phyloP scores from a whole-genome alignment of 2,329 filamentous ascomycete genomes.

The Exserohilum turcica region DNA sequence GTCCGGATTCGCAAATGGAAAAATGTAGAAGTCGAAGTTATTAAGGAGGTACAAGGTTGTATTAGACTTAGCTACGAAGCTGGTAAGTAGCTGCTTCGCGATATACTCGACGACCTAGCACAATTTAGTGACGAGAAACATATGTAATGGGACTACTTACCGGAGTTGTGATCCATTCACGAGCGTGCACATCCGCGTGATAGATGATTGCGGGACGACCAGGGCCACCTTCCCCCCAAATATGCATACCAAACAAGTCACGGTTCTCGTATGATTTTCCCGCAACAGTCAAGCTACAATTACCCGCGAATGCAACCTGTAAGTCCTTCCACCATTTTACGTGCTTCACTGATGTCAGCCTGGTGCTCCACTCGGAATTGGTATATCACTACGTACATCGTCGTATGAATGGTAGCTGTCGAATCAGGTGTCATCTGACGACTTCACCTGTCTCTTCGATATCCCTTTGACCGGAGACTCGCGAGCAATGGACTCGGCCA shows the following conservation, averaged over 20 bases:
- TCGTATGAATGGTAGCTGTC: conserved; percentile 42
- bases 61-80: conserved; percentile 34
- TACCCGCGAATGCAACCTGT: conserved; percentile 30
- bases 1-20: conserved; percentile 42
- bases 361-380: not conserved
- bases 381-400: conserved; percentile 17
- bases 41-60: conserved; percentile 40
- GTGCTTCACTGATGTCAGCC: conserved; percentile 9
- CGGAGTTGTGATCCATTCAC: conserved; percentile 49
- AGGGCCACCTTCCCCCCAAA: conserved; percentile 40
- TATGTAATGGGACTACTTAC: conserved; percentile 30
- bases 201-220: conserved; percentile 41
- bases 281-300: conserved; percentile 38
- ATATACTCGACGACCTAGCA: conserved; percentile 34
- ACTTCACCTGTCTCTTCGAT: conserved; percentile 31
- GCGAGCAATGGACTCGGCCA: conserved; percentile 51
- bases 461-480: conserved; percentile 52
- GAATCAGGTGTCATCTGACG: conserved; percentile 32
- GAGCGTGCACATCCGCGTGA: conserved; percentile 41
- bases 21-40: conserved; percentile 41
- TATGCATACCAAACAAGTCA: conserved; percentile 38
- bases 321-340: conserved; percentile 28
- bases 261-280: conserved; percentile 40
- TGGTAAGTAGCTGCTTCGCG: conserved; percentile 32
- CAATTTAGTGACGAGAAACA: not conserved